Base-by-base conservation (phyloP, 2,329 filamentous ascomycete genomes). In the Fusarium albidum region DNA sequence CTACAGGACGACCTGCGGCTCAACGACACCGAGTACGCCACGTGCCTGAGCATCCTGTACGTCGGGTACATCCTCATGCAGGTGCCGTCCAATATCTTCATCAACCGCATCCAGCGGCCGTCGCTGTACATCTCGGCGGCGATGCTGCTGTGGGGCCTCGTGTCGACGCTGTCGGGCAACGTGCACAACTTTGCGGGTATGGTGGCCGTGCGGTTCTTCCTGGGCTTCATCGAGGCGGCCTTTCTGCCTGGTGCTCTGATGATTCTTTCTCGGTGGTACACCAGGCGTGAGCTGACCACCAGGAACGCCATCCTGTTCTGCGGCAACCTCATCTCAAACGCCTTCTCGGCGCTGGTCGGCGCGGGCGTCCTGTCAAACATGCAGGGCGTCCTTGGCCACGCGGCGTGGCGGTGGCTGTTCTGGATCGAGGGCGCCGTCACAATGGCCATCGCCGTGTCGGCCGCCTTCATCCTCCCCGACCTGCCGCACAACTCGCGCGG, bases 211-310 rank as follows among this genome's bases (percentile, higher is more conserved):
- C 81, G 85, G 6, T 86, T 87, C 68, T 80, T 85, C 63, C 71
- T 88, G 0, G 85, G 85, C 4, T 84, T 85, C 54, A 73, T 86
- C 42, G 85, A 88, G 68, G 86, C 86, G 0, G 84, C 85, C 2
- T 88, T 87, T 68, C 74, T 87, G 21, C 86, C 86, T 0, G 86
- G 86, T 34, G 83, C 83, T 0, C 76, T 88, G 10, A 76, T 87
- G 35, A 83, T 88, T 38, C 76, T 89, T 15, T 85, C 83, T 0
- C 85, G 87, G 61, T 89, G 85, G 81, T 89, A 89, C 69, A 88
- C 85, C 2, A 78, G 84, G 40, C 79, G 80, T 42, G 82, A 85
- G 70, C 64, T 86, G 55, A 78, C 79, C 12, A 72, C 73, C 47
- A 73, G 82, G 44, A 83, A 85, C 61, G 82, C 82, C 49, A 77